Conservation (phyloP, 2,329 filamentous ascomycete species). For the Xylariaceae sp. region DNA sequence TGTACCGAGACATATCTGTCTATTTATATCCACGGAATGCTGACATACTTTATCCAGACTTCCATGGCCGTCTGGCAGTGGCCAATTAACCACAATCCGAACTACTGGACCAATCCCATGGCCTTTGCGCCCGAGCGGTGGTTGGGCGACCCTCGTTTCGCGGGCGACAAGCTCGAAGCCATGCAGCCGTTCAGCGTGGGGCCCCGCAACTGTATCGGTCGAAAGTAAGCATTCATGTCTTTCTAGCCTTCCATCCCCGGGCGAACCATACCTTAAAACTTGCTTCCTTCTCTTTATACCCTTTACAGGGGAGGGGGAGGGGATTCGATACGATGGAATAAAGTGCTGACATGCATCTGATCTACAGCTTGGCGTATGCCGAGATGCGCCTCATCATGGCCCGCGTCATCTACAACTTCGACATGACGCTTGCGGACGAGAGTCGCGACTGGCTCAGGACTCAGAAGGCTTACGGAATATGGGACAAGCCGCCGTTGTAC, state of each 20-base stretch:
- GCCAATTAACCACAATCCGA: conserved; percentile 44
- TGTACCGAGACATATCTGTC: background rate
- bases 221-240: conserved; percentile 43
- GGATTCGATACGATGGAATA: background rate
- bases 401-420: conserved; percentile 52
- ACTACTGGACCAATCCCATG: conserved; percentile 48
- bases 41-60: conserved; percentile 38
- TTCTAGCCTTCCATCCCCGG: background rate
- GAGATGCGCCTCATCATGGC: conserved; percentile 55
- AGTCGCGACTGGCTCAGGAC: conserved; percentile 41
- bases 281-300: too few relatives aligned
- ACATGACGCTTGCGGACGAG: conserved; percentile 45
- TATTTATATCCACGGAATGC: background rate
- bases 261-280: background rate
- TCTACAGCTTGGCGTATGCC: conserved; percentile 48
- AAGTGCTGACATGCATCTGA: background rate
- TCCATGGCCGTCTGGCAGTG: conserved; percentile 48
- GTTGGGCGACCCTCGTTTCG: conserved; percentile 43
- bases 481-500: conserved; percentile 44
- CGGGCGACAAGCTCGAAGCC: conserved; percentile 45
- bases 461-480: conserved; percentile 45
- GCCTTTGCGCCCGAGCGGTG: conserved; percentile 53
- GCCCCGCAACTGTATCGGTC: conserved; percentile 53
- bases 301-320: too few relatives aligned
- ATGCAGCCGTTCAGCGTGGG: conserved; percentile 53